Evolutionary conservation across 306 rosid genomes (phyloP).

Genomic region (Casuarina glauca): DNA sequence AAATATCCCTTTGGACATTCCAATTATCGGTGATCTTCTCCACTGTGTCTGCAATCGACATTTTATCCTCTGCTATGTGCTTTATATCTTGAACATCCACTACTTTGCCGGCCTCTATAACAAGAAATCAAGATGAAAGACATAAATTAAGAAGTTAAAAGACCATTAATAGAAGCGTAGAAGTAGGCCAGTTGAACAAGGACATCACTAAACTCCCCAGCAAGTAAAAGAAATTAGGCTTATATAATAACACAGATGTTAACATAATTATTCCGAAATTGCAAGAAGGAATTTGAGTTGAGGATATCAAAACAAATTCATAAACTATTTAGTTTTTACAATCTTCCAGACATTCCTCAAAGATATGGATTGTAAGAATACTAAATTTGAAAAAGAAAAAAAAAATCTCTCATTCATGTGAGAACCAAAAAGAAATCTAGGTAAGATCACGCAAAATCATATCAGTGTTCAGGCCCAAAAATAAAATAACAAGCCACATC

Average conservation of each 20-base stretch:
- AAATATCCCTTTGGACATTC: slow-evolving; percentile 50
- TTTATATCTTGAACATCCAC: slow-evolving; percentile 54
- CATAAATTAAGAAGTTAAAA: slow-evolving; percentile 4
- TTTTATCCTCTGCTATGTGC: slow-evolving; percentile 54
- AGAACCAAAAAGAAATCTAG: background rate
- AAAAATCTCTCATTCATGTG: background rate
- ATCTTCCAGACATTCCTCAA: background rate
- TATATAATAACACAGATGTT: background rate
- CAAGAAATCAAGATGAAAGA: slow-evolving; percentile 16
- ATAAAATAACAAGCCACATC: background rate
- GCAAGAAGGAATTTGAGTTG: background rate
- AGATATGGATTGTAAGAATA: background rate
- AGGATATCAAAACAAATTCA: background rate
- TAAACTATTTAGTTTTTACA: background rate
- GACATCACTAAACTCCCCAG: slow-evolving; percentile 1
- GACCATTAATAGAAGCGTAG: slow-evolving; percentile 13
- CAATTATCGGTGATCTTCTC: slow-evolving; percentile 61
- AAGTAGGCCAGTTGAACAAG: slow-evolving; percentile 10
- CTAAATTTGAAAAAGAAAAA: too few relatives aligned
- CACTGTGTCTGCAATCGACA: slow-evolving; percentile 50
- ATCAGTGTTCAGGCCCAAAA: background rate
- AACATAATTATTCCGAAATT: slow-evolving; percentile 2
- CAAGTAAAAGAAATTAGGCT: background rate
- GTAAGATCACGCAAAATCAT: background rate
- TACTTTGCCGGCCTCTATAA: slow-evolving; percentile 58